Evolutionary conservation across 192 early-diverging fungal species (phyloP).

Genomic region (Coemansia sp.): DNA sequence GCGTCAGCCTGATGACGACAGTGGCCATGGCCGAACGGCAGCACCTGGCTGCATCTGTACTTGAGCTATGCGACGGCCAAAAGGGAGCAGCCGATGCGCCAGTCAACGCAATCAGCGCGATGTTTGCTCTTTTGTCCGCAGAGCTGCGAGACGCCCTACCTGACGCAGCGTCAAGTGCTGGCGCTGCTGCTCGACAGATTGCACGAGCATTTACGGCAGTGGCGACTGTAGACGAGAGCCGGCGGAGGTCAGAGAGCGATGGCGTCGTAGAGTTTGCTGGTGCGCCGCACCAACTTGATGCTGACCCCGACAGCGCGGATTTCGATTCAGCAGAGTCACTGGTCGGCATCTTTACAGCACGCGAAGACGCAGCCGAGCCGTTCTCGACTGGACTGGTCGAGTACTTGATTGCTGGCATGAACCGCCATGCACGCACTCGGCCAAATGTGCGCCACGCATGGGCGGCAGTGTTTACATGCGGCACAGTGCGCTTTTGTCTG

Average conservation of each 20-base stretch:
- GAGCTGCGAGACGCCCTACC: constrained; percentile 26
- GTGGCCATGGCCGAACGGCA: constrained; percentile 19
- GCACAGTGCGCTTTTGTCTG: constrained; percentile 32
- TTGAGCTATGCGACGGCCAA: constrained; percentile 13
- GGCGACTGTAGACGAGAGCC: neutral
- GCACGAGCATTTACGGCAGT: constrained; percentile 14
- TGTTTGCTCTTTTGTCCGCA: constrained; percentile 16
- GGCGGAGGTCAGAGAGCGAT: constrained; percentile 8
- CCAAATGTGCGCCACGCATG: constrained; percentile 35
- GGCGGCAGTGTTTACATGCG: constrained; percentile 27
- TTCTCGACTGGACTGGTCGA: constrained; percentile 43
- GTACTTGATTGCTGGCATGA: constrained; percentile 35
- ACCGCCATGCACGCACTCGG: constrained; percentile 24
- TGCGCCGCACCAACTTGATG: neutral
- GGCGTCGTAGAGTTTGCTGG: constrained; percentile 31
- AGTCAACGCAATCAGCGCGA: constrained; percentile 2
- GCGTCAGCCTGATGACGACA: constrained; percentile 18
- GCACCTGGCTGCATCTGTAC: constrained; percentile 14
- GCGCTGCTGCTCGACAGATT: neutral
- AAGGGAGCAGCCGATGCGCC: neutral
- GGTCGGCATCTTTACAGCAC: constrained; percentile 23
- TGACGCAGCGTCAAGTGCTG: neutral
- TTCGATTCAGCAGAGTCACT: constrained; percentile 13
- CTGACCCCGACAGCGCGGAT: neutral
- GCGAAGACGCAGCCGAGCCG: constrained; percentile 29